These are phyloP conservation scores for Magnaporthiopsis incrustans DNA, from an alignment of 2,329 filamentous ascomycete species.

Conservation along the genomic window DNA sequence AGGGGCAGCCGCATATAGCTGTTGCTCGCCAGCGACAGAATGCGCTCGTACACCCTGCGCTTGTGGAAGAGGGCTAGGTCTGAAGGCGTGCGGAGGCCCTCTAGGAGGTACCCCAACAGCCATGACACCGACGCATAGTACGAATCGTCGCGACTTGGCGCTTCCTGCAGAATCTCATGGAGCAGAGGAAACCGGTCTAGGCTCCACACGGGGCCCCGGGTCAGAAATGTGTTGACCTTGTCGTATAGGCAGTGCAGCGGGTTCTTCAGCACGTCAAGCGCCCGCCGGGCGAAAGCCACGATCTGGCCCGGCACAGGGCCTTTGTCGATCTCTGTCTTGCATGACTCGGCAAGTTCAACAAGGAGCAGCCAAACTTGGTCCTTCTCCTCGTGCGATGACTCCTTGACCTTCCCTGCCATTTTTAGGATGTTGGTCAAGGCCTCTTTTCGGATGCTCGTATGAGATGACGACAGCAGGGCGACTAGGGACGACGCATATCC, in stretches of 20 bases:
- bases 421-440: constrained; percentile 63
- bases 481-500: constrained; percentile 63
- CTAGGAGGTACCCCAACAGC: constrained; percentile 64
- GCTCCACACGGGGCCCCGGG: constrained; percentile 69
- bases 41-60: constrained; percentile 63
- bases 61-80: constrained; percentile 56
- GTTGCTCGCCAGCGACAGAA: constrained; percentile 62
- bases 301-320: constrained; percentile 63
- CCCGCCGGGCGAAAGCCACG: constrained; percentile 65
- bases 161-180: constrained; percentile 51
- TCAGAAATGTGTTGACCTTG: constrained; percentile 80
- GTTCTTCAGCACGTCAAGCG: constrained; percentile 61
- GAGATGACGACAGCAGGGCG: constrained; percentile 65
- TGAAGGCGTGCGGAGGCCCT: constrained; percentile 49
- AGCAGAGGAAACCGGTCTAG: constrained; percentile 65
- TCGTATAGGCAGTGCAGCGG: constrained; percentile 78
- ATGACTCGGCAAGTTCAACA: constrained; percentile 72
- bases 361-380: constrained; percentile 73
- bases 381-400: constrained; percentile 66
- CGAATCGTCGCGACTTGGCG: constrained; percentile 64
- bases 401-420: constrained; percentile 53
- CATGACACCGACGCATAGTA: constrained; percentile 67
- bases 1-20: constrained; percentile 53
- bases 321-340: constrained; percentile 39
- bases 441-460: constrained; percentile 71